Evolutionary conservation across 257 asterid genomes (phyloP).

Genomic region (Solanum paucissectum): DNA sequence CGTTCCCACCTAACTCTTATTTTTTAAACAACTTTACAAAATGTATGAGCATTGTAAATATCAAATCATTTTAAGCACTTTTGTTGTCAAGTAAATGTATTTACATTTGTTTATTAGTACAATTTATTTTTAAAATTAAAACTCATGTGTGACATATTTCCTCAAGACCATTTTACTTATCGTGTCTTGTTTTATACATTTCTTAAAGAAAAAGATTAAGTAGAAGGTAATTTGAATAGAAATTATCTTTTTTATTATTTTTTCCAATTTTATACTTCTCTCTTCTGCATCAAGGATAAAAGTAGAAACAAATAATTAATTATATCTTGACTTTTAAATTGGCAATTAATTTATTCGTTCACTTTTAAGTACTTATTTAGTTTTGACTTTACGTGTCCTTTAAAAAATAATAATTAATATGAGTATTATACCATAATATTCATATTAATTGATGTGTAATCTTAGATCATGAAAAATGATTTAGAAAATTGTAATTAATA

Average conservation of each 20-base stretch:
- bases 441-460: too few species aligned
- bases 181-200: too few species aligned
- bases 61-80: neutral
- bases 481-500: too few species aligned
- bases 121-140: too few species aligned
- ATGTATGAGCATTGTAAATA: neutral
- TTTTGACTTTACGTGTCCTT: too few species aligned
- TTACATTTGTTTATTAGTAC: neutral
- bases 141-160: neutral
- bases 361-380: neutral
- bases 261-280: neutral
- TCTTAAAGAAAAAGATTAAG: neutral
- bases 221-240: neutral
- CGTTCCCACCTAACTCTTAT: neutral
- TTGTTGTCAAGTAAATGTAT: neutral
- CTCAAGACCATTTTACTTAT: too few species aligned
- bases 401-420: too few species aligned
- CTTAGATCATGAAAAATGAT: too few species aligned
- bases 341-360: too few species aligned
- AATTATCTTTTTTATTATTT: too few species aligned
- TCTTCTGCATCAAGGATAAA: neutral
- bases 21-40: neutral
- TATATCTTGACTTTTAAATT: too few species aligned
- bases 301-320: neutral
- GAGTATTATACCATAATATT: too few species aligned